Conservation (phyloP, 2,329 filamentous ascomycete species). For the Exophiala viscosa region DNA sequence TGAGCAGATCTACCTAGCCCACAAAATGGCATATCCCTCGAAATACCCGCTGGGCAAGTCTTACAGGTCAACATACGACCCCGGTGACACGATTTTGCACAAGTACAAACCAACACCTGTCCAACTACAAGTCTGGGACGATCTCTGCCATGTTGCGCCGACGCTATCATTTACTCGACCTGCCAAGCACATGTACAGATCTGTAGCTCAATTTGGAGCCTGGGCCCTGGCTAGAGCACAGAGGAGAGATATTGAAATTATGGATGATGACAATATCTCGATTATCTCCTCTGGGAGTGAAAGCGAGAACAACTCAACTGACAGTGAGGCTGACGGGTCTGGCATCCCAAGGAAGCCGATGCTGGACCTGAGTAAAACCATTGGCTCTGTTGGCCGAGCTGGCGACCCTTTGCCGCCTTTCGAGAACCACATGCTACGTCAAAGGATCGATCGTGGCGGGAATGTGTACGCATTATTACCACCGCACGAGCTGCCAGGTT, state of each 20-base stretch:
- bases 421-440: constrained; percentile 83
- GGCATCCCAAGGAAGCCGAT: constrained; percentile 24
- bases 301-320: constrained; percentile 9
- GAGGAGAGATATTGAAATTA: constrained; percentile 71
- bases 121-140: constrained; percentile 93
- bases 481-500: constrained; percentile 60
- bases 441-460: constrained; percentile 77
- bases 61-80: constrained; percentile 61
- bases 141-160: constrained; percentile 85
- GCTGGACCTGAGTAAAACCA: constrained; percentile 20
- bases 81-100: constrained; percentile 50
- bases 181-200: constrained; percentile 92
- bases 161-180: constrained; percentile 95
- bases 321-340: background rate
- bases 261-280: constrained; percentile 73
- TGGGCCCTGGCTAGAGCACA: constrained; percentile 86
- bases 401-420: constrained; percentile 80
- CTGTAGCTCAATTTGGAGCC: constrained; percentile 86
- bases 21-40: constrained; percentile 83
- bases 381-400: constrained; percentile 68
- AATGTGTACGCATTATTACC: constrained; percentile 65
- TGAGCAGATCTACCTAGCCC: constrained; percentile 91
- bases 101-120: constrained; percentile 82
- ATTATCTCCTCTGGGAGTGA: constrained; percentile 58
- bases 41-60: constrained; percentile 68